Evolutionary conservation across 352 stramenopile species (phyloP).

Genomic region (Phytophthora ohioensis): DNA sequence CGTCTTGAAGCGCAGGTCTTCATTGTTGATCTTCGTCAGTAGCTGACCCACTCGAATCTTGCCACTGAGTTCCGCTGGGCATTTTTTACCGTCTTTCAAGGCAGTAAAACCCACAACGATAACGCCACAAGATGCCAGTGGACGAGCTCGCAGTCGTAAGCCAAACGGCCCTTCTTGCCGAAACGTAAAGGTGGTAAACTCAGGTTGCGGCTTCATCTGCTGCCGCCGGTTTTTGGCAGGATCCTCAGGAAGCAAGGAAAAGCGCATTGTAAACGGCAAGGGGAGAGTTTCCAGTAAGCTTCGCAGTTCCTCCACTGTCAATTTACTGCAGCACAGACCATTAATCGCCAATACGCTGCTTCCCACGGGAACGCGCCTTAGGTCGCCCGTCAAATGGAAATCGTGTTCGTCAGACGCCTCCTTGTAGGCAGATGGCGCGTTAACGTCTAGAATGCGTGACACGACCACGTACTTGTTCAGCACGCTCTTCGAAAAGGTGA

Average conservation of each 20-base stretch:
- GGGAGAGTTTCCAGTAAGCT: slow-evolving; percentile 60
- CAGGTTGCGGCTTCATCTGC: slow-evolving; percentile 56
- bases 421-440: slow-evolving; percentile 16
- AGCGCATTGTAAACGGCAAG: slow-evolving; percentile 68
- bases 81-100: slow-evolving; percentile 59
- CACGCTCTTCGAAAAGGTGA: slow-evolving; percentile 74
- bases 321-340: slow-evolving; percentile 72
- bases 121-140: slow-evolving; percentile 67
- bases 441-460: slow-evolving; percentile 55
- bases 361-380: slow-evolving; percentile 61
- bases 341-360: slow-evolving; percentile 80
- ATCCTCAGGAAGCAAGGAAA: slow-evolving; percentile 74
- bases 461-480: slow-evolving; percentile 79
- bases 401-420: slow-evolving; percentile 31
- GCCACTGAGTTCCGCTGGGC: slow-evolving; percentile 67
- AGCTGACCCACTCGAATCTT: slow-evolving; percentile 80
- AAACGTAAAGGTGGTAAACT: slow-evolving; percentile 73
- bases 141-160: slow-evolving; percentile 77
- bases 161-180: slow-evolving; percentile 80
- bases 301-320: slow-evolving; percentile 77
- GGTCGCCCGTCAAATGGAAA: slow-evolving; percentile 39
- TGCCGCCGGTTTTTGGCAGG: slow-evolving; percentile 58
- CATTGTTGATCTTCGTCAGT: slow-evolving; percentile 70
- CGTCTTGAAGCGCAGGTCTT: slow-evolving; percentile 73
- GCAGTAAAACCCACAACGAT: slow-evolving; percentile 82